Percentiles rank a stretch among this genome's conserved stretches.
These are phyloP conservation scores for Skeletonema grethae DNA, from an alignment of 108 stramenopile species.

Conservation along the genomic window DNA sequence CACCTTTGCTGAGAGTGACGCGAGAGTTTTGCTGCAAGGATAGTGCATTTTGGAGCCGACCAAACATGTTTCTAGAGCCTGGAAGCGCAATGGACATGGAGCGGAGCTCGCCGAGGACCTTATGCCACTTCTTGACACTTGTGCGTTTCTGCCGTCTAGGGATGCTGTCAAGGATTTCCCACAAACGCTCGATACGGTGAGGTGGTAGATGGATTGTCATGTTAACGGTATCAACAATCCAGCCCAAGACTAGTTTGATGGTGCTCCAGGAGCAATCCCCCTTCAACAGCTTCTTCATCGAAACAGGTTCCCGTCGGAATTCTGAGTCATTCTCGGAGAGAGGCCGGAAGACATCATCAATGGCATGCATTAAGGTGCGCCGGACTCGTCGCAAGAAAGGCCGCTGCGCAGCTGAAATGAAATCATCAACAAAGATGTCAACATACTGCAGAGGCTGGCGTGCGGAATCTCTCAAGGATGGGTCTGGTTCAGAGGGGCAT, in stretches of 20 bases:
- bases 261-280: conserved; percentile 26
- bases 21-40: background rate
- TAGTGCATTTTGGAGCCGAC: conserved; percentile 43
- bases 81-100: conserved; percentile 53
- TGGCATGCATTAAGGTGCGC: conserved; percentile 18
- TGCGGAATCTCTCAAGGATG: background rate
- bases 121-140: conserved; percentile 30
- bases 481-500: background rate
- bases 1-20: background rate
- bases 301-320: conserved; percentile 29
- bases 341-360: conserved; percentile 45
- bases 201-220: conserved; percentile 18
- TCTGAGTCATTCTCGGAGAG: conserved; percentile 14
- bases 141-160: background rate
- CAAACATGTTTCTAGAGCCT: conserved; percentile 41
- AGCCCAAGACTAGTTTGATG: conserved; percentile 17
- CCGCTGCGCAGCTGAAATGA: conserved; percentile 28
- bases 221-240: conserved; percentile 24
- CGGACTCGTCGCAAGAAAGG: background rate
- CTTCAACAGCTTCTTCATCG: conserved; percentile 38
- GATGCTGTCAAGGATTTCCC: conserved; percentile 12
- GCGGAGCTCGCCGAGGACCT: conserved; percentile 46
- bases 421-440: conserved; percentile 57
- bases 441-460: conserved; percentile 8
- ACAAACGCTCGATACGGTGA: conserved; percentile 28